Base-by-base conservation (phyloP, 73 alveolate species). In the Strombidium stylifer region DNA sequence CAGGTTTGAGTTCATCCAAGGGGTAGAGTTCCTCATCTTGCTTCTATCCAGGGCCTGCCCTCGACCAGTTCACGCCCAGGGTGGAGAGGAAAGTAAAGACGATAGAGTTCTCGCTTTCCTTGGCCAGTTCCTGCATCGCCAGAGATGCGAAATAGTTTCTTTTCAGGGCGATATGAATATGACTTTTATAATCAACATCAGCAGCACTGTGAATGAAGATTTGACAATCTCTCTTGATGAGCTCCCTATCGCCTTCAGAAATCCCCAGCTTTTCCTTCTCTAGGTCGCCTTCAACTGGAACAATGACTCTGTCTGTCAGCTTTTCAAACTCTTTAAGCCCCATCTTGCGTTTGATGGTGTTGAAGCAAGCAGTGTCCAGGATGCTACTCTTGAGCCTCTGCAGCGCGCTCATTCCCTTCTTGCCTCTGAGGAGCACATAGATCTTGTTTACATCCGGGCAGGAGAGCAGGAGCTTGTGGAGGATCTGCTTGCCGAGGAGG, bases 131-230 rank as follows among this genome's bases (percentile, higher is more conserved):
- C 31, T 65, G 48, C 18, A 76, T 31, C 16, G 68, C 40, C 45
- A 40, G 2, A 14, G 77, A 60, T n/a, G 82, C 88, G 19, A 25
- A 27, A 21, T 48, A 73, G 70, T 76, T 76, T 18, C 41, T 65
- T n/a, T 45, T 24, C 20, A 76, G 64, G 3, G 77, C 77, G 40
- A 39, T 15, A 32, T 64, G 76, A n/a, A 76, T 27, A 18, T 73
- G 35, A 0, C 28, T 27, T 28, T 76, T 42, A 28, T 65, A 76
- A 30, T 76, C 78, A n/a, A 76, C 46, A 1, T 81, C 64, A 20
- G 88, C 88, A n/a, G 88, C 88, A 42, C 56, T 44, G 70, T 76
- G 64, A 53, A 76, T 76, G 42, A 76, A 51, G 26, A 76, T 47
- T 26, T 76, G 41, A 2, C 4, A 32, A 6, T 32, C 42, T 4